phyloP scores from a whole-genome alignment of 257 asterid species.

The Gentiana macrophylla region DNA sequence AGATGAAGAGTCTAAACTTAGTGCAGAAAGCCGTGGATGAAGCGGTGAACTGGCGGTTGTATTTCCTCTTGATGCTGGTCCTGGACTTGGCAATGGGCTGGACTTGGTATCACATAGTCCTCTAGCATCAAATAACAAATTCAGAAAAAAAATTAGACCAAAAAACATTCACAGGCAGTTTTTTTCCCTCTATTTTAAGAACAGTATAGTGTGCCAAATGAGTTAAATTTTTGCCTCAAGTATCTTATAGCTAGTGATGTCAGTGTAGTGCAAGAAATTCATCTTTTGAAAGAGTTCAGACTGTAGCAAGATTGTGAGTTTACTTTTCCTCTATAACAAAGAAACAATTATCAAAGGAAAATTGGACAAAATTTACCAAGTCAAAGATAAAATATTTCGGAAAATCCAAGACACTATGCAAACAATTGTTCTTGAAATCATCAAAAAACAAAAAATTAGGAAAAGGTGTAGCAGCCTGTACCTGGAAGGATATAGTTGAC shows the following conservation, averaged over 20 bases:
- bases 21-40: slow-evolving; percentile 51
- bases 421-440: no score
- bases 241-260: neutral
- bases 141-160: slow-evolving; percentile 14
- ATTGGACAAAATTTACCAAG: neutral
- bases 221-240: no score
- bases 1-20: slow-evolving; percentile 51
- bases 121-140: slow-evolving; percentile 35
- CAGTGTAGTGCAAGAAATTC: neutral
- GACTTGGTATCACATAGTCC: slow-evolving; percentile 47
- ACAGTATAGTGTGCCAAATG: no score
- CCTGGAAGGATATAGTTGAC: slow-evolving; percentile 42
- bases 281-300: no score
- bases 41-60: slow-evolving; percentile 54
- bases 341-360: no score
- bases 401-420: neutral
- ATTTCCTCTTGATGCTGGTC: slow-evolving; percentile 45
- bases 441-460: neutral
- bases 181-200: no score
- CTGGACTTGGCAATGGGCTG: slow-evolving; percentile 63
- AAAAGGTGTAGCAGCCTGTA: slow-evolving; percentile 6
- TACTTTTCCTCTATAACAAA: no score
- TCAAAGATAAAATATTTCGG: slow-evolving; percentile 5
- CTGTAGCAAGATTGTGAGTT: no score
- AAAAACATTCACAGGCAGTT: no score